A percentile compares a stretch with the other conserved stretches of the same genome.
These are phyloP conservation scores for Trichoderma harzianum DNA, from an alignment of 2,329 filamentous ascomycete genomes.

Conservation along the genomic window DNA sequence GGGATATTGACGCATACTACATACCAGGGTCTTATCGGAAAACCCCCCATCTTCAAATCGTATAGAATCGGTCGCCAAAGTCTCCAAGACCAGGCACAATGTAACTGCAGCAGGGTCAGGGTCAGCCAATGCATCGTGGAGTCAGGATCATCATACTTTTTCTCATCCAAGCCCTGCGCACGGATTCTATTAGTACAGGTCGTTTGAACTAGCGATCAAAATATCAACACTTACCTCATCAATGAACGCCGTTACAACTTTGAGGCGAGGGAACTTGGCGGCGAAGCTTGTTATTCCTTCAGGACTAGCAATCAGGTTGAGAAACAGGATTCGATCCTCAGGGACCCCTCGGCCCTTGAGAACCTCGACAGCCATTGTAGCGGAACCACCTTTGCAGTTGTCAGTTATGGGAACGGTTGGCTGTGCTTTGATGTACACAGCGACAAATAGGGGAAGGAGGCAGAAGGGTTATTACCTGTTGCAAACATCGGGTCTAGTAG, in stretches of 20 bases:
- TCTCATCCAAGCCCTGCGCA: conserved; percentile 78
- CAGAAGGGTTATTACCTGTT: conserved; percentile 60
- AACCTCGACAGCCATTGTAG: conserved; percentile 94
- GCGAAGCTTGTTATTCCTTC: conserved; percentile 89
- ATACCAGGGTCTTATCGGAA: not conserved
- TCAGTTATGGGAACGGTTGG: not conserved
- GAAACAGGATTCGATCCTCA: conserved; percentile 90
- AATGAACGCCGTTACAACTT: conserved; percentile 93
- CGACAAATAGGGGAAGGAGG: not conserved
- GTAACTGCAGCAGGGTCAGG: conserved; percentile 62
- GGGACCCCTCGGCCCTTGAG: conserved; percentile 86
- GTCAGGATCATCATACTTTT: conserved; percentile 65
- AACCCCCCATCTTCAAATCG: conserved; percentile 54
- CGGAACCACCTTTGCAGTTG: conserved; percentile 69
- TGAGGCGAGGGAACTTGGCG: conserved; percentile 79
- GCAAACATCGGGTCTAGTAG: conserved; percentile 99
- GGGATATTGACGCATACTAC: conserved; percentile 3
- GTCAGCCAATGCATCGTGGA: conserved; percentile 34
- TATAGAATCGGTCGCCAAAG: conserved; percentile 95
- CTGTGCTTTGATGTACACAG: not conserved
- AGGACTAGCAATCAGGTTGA: conserved; percentile 96
- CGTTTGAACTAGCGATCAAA: not conserved
- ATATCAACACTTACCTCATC: conserved; percentile 58
- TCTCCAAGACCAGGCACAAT: conserved; percentile 92
- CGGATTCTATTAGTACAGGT: conserved; percentile 17